Conservation (phyloP, 2,329 filamentous ascomycete genomes). For the Aureobasidium sp. region DNA sequence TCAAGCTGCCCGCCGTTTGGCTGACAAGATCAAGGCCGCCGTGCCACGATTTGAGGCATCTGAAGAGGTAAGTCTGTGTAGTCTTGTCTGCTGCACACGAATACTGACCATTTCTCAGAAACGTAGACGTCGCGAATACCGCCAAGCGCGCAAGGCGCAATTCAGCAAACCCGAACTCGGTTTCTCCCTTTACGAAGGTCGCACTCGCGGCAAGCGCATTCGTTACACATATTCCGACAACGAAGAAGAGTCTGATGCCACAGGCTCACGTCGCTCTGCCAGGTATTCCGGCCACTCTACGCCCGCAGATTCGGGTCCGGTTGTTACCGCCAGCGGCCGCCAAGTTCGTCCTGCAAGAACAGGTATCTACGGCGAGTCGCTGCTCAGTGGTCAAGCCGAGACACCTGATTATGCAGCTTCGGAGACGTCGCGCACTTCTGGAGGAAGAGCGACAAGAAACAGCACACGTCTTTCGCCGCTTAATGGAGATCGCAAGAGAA, state of each 20-base stretch:
- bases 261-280: constrained; percentile 56
- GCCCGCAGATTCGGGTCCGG: constrained; percentile 61
- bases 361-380: constrained; percentile 57
- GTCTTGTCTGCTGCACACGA: background rate
- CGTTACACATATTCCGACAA: constrained; percentile 95
- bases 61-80: constrained; percentile 60
- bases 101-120: constrained; percentile 51
- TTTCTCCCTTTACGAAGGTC: constrained; percentile 90
- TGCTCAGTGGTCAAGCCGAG: constrained; percentile 49
- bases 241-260: constrained; percentile 62
- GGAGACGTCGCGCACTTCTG: constrained; percentile 38
- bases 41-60: constrained; percentile 88
- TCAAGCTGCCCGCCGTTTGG: constrained; percentile 70
- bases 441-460: constrained; percentile 33
- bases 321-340: constrained; percentile 75
- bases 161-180: constrained; percentile 83
- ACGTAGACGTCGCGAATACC: constrained; percentile 86
- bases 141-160: constrained; percentile 73
- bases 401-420: constrained; percentile 38
- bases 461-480: constrained; percentile 23
- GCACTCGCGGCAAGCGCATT: constrained; percentile 90
- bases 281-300: constrained; percentile 64
- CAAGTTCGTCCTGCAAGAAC: constrained; percentile 63
- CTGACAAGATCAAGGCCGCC: constrained; percentile 68
- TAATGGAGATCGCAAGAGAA: constrained; percentile 36